Conservation (phyloP, 805 yeast genomes). For the Lipomyces mesembrius region DNA sequence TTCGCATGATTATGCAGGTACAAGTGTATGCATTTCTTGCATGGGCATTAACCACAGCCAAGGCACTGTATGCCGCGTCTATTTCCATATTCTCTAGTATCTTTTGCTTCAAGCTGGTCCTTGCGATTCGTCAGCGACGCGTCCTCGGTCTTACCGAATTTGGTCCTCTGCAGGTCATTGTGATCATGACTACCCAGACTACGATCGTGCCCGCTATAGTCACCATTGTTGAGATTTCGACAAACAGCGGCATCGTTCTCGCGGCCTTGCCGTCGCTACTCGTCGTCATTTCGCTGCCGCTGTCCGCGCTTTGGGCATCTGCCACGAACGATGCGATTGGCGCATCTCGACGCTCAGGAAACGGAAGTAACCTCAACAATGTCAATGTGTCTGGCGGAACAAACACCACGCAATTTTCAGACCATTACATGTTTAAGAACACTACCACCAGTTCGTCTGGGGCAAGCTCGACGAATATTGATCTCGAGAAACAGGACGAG, state of each 20-base stretch:
- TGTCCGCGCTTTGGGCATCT: constrained; percentile 88
- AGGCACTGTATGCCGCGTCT: constrained; percentile 69
- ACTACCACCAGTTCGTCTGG: constrained; percentile 15
- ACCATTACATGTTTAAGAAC: constrained; percentile 13
- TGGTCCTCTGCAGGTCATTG: constrained; percentile 76
- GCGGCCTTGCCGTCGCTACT: constrained; percentile 62
- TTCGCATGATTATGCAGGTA: constrained; percentile 46
- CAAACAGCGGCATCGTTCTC: constrained; percentile 43
- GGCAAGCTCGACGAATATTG: constrained; percentile 12
- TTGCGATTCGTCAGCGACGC: constrained; percentile 75
- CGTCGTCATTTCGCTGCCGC: constrained; percentile 74
- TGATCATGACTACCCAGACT: constrained; percentile 82
- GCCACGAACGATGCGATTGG: constrained; percentile 53
- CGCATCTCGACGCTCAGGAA: constrained; percentile 25
- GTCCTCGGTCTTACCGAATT: constrained; percentile 80
- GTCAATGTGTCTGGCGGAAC: not conserved
- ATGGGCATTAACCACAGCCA: constrained; percentile 44
- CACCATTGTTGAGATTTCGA: constrained; percentile 59
- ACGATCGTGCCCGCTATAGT: constrained; percentile 77
- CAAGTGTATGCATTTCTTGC: constrained; percentile 54
- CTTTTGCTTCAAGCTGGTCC: constrained; percentile 63
- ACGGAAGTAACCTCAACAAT: constrained; percentile 9
- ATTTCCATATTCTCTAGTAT: constrained; percentile 65
- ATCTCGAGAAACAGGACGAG: constrained; percentile 28
- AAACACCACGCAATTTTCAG: not conserved